Evolutionary conservation across 2,329 filamentous ascomycete species (phyloP).

Genomic region (Fusarium mexicanum): DNA sequence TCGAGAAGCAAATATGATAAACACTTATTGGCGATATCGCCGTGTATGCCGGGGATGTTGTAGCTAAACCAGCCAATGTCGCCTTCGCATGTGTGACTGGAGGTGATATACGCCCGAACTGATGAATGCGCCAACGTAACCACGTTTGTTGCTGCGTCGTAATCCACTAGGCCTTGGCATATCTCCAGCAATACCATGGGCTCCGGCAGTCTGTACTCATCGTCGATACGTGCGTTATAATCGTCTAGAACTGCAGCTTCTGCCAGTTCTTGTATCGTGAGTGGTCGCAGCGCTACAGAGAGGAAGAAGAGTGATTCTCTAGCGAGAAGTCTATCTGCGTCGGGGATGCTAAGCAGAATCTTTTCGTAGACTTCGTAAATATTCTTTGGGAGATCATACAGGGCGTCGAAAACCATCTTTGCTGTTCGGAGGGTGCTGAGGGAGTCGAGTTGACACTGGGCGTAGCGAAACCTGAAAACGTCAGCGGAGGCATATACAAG

Average conservation of each 20-base stretch:
- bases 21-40: not conserved
- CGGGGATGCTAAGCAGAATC: not conserved
- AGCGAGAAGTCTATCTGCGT: not conserved
- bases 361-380: not conserved
- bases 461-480: not conserved
- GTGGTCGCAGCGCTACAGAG: not conserved
- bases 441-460: not conserved
- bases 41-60: not conserved
- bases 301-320: not conserved
- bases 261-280: not conserved
- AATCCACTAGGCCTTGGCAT: not conserved
- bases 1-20: not conserved
- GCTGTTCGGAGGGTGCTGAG: not conserved
- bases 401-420: not conserved
- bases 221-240: fast-evolving
- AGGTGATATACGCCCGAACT: not conserved
- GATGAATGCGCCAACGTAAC: not conserved
- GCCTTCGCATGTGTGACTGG: not conserved
- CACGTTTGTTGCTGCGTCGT: not conserved
- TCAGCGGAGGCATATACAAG: not conserved
- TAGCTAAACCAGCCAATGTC: not conserved
- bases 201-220: fast-evolving
- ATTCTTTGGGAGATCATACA: not conserved
- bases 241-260: not conserved
- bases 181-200: fast-evolving